These are phyloP conservation scores for Sesbania bispinosa DNA, from an alignment of 306 rosid species.

Conservation along the genomic window DNA sequence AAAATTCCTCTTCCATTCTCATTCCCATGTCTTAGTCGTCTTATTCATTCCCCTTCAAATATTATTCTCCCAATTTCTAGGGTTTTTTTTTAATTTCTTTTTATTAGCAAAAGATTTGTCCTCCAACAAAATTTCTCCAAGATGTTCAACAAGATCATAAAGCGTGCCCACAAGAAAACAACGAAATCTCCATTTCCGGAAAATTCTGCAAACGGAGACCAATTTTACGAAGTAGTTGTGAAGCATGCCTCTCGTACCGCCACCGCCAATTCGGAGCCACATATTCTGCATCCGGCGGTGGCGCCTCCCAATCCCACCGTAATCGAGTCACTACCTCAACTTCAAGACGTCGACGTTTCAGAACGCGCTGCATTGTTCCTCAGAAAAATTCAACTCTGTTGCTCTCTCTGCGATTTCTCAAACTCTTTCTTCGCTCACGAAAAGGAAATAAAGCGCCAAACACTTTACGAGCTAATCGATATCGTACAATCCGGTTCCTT, in stretches of 20 bases:
- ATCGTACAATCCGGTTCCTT: conserved; percentile 48
- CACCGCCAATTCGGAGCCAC: conserved; percentile 26
- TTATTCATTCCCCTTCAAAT: neutral
- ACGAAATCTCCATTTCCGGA: conserved; percentile 43
- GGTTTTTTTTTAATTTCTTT: neutral
- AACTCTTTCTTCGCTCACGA: conserved; percentile 24
- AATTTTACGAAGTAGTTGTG: conserved; percentile 41
- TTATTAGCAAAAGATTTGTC: neutral
- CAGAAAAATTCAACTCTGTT: conserved; percentile 53
- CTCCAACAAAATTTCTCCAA: neutral
- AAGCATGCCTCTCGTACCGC: conserved; percentile 58
- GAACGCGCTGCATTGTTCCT: conserved; percentile 45
- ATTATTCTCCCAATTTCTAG: conserved; percentile 11
- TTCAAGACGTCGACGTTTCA: conserved; percentile 43
- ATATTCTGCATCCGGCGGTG: neutral
- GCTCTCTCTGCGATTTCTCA: conserved; percentile 51
- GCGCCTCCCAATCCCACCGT: conserved; percentile 3
- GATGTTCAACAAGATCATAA: conserved; percentile 67
- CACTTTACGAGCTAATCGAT: conserved; percentile 59
- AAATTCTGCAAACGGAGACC: conserved; percentile 19
- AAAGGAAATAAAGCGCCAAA: conserved; percentile 66
- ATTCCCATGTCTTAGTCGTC: neutral
- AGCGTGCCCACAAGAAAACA: conserved; percentile 52
- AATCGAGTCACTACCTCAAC: conserved; percentile 50
- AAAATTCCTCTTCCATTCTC: neutral